These are phyloP conservation scores for Neckera pumila DNA, from an alignment of 225 moss, liverwort and hornwort species.

Conservation along the genomic window DNA sequence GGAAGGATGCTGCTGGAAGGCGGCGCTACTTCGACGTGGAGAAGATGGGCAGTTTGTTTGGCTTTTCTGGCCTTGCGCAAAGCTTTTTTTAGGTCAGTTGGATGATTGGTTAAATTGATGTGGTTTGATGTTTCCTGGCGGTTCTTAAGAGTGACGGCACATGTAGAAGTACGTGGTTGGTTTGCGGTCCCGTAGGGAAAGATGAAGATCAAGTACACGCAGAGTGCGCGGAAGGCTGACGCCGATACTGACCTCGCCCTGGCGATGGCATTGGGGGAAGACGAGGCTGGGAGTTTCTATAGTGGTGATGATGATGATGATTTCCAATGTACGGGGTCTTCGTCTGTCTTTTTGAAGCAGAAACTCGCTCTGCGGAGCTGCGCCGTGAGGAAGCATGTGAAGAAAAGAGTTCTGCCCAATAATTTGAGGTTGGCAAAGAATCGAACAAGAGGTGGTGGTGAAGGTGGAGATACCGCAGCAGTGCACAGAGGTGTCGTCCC, in stretches of 20 bases:
- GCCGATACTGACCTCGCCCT: conserved; percentile 34
- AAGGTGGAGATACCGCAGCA: not conserved
- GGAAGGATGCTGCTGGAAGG: not conserved
- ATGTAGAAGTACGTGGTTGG: not conserved
- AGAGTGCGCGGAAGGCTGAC: not conserved
- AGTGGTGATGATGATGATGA: conserved; percentile 44
- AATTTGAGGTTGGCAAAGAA: conserved; percentile 13
- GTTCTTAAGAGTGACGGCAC: not conserved
- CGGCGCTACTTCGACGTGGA: not conserved
- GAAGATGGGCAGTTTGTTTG: not conserved
- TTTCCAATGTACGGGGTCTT: conserved; percentile 19
- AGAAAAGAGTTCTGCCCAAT: conserved; percentile 4
- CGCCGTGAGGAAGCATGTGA: not conserved
- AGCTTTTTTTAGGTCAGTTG: not conserved
- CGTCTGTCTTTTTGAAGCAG: conserved; percentile 14
- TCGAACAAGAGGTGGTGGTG: not conserved
- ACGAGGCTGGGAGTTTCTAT: not conserved
- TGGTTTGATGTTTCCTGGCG: not conserved
- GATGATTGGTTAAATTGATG: not conserved
- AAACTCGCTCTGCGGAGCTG: conserved; percentile 29
- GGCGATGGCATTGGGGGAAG: conserved; percentile 34
- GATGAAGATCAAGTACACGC: conserved; percentile 50
- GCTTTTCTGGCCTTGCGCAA: not conserved
- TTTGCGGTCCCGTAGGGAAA: not conserved
- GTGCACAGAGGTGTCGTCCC: not conserved